Evolutionary conservation across 2,329 filamentous ascomycete species (phyloP), one percentile per base, ranked within the genome.

Genomic region (Aspergillus nomiae): DNA sequence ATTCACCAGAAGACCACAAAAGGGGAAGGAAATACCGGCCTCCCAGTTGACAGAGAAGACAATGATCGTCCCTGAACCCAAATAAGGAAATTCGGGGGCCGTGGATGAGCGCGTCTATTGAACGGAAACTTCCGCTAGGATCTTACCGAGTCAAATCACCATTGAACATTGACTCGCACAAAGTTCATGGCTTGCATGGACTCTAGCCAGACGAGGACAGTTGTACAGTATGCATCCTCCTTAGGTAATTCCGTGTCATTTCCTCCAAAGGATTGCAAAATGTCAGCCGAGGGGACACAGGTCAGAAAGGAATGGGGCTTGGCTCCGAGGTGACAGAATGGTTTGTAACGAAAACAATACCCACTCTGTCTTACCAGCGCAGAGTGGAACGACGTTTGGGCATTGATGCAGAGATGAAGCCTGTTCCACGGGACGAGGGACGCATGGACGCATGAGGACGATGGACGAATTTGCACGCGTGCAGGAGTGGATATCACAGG

Each of bases 401-500:
- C 67, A 71, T 58, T 59, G 65, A 68, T 69, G 68, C 68, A 70
- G 67, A 61, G 53, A 54, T 30, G 57, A 65, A 59, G 50, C 55
- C 38, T 53, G 48, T 59, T 58, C 58, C 30, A 58, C 61, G 58
- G 50, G 48, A 53, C 19, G 34, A 63, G 43, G 48, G 56, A 59
- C 36, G 43, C 58, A 59, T 46, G 36, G 59, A 50, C 60, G 50
- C 51, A 38, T 56, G 56, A 58, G 54, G 43, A 51, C 59, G 60
- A 60, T 65, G 57, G 65, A 65, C 64, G 55, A 58, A 68, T 66
- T 68, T 56, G 66, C 66, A 62, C 58, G 63, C 63, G 36, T 68
- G 67, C 67, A 68, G 64, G 61, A 58, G 66, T 69, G 66, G 66
- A 70, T 69, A 66, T 60, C 58, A 50, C 26, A 62, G 57, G 56